Base-by-base conservation (phyloP, 75 land plant genomes). In the Picea glauca region DNA sequence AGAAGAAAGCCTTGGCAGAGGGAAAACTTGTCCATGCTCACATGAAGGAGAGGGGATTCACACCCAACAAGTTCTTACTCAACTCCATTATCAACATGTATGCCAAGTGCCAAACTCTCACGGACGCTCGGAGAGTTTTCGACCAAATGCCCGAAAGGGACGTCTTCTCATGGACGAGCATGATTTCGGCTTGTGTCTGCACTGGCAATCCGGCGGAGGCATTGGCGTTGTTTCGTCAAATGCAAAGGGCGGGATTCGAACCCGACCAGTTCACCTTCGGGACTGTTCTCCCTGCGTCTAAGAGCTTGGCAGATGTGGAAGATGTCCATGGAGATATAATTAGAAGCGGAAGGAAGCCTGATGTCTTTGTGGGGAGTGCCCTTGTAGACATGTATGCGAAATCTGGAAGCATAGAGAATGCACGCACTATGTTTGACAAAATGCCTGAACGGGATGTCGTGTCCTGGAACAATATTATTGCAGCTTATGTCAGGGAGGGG, bases 391-490 rank as follows among this genome's bases (percentile, higher is more conserved):
- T 40, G 43, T 84, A 74, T 15, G 73, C 82, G 2, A 57, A 62
- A 30, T 80, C 84, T 43, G 86, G 84, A 15, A 35, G 68, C 66
- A n/a, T 87, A 12, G 33, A 14, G 9, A 81, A 81, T 58, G 88
- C 85, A 14, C 72, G 75, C 8, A 79, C 72, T 66, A 72, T 87
- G 79, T 87, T 87, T 58, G 89, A 84, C 31, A 82, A 81, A 81
- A 83, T 87, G 81, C 79, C 83, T 4, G 15, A 46, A 0, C 40
- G 84, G 21, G 81, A 84, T 68, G 89, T 85, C 14, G 85, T 83
- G 26, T 70, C 85, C 3, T 89, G 91, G 91, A 86, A 86, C 72
- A 81, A 88, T 31, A 72, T 89, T 76, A 76, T 89, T 32, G n/a
- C 82, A 20, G 84, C 88, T 0, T 86, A 80, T 65, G 67, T 75